These are phyloP conservation scores for Paraphaeosphaeria sporulosa DNA, from an alignment of 2,329 filamentous ascomycete species.

Conservation along the genomic window DNA sequence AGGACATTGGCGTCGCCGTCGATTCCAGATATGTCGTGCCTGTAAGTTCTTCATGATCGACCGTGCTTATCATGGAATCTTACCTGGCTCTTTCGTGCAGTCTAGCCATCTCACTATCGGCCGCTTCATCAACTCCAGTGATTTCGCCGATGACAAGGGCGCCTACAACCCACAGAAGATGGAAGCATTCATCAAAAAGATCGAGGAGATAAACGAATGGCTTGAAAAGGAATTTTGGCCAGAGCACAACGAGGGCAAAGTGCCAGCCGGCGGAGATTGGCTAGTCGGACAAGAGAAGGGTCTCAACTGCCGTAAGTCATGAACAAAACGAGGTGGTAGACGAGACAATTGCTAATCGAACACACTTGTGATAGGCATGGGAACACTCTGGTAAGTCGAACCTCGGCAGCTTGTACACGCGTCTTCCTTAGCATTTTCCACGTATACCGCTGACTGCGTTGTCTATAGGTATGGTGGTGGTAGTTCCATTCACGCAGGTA, in stretches of 20 bases:
- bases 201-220: conserved; percentile 81
- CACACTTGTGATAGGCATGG: conserved; percentile 52
- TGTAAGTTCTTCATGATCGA: neutral
- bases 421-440: neutral
- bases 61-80: neutral
- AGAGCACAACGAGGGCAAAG: conserved; percentile 46
- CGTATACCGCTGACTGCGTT: neutral
- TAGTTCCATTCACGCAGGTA: conserved; percentile 67
- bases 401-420: neutral
- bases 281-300: conserved; percentile 85
- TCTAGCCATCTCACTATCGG: conserved; percentile 90
- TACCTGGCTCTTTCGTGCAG: neutral
- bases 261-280: conserved; percentile 73
- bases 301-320: conserved; percentile 76
- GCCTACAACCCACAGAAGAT: conserved; percentile 64
- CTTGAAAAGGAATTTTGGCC: conserved; percentile 76
- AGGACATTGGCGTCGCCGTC: conserved; percentile 70
- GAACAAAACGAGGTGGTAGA: conserved; percentile 66
- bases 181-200: conserved; percentile 68
- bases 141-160: conserved; percentile 55
- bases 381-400: conserved; percentile 70
- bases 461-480: conserved; percentile 74
- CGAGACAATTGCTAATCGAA: neutral
- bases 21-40: conserved; percentile 86
- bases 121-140: conserved; percentile 74